A percentile compares a stretch with the other conserved stretches of the same genome.
These are phyloP conservation scores for Onygenales sp. DNA, from an alignment of 2,329 filamentous ascomycete genomes.

Conservation along the genomic window DNA sequence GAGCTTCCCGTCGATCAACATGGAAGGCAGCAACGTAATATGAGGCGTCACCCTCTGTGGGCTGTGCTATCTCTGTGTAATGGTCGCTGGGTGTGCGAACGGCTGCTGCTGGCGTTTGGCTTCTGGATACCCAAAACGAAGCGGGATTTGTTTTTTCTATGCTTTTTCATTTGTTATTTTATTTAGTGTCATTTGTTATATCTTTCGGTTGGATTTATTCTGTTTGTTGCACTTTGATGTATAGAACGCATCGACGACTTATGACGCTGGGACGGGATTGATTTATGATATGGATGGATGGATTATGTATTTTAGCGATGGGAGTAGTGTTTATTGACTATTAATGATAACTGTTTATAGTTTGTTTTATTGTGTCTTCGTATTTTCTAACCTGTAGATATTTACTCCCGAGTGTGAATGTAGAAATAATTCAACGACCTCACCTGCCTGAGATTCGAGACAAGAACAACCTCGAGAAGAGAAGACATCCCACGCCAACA, in stretches of 20 bases:
- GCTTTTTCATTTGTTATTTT: conserved; percentile 6
- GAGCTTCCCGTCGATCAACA: conserved; percentile 34
- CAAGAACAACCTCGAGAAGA: too few relatives aligned
- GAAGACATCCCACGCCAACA: too few relatives aligned
- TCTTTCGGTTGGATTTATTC: conserved; percentile 1
- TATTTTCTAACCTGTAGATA: too few relatives aligned
- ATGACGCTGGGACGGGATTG: conserved; percentile 7
- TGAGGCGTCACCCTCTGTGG: conserved; percentile 32
- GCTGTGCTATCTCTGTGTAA: background rate
- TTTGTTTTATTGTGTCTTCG: too few relatives aligned
- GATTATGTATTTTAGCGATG: background rate
- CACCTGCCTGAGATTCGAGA: too few relatives aligned
- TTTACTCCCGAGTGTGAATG: too few relatives aligned
- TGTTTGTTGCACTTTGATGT: background rate
- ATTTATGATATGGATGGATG: background rate
- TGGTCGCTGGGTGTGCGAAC: background rate
- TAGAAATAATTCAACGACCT: too few relatives aligned
- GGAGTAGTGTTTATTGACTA: background rate
- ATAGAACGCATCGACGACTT: conserved; percentile 1
- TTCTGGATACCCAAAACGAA: background rate
- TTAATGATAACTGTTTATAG: too few relatives aligned
- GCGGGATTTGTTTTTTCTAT: conserved; percentile 2
- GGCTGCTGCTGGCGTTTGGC: background rate
- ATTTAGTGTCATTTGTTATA: conserved; percentile 1
- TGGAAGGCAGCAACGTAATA: conserved; percentile 36